These are phyloP conservation scores for Areca catechu DNA, from an alignment of 176 grass and related monocot species.

Conservation along the genomic window DNA sequence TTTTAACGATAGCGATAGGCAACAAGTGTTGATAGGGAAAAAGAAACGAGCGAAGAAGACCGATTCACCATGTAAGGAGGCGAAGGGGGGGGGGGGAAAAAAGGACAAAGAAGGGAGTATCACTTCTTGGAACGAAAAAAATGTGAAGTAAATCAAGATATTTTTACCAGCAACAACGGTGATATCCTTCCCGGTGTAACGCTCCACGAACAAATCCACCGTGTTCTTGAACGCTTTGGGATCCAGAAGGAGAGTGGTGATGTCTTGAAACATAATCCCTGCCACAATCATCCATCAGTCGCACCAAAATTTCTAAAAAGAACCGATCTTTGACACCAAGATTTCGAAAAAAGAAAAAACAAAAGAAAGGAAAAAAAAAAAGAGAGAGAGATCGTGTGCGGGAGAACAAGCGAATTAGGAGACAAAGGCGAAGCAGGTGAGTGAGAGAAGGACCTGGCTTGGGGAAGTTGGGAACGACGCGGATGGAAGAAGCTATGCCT, in stretches of 20 bases:
- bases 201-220: constrained; percentile 51
- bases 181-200: constrained; percentile 37
- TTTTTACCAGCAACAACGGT: constrained; percentile 42
- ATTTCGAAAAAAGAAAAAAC: not conserved
- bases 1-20: not conserved
- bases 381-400: not conserved
- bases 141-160: not conserved
- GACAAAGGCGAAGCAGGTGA: not conserved
- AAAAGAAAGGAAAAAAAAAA: not conserved
- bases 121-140: too few species aligned
- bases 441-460: constrained; percentile 29
- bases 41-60: too few species aligned
- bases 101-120: too few species aligned
- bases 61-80: too few species aligned
- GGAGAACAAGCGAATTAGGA: not conserved
- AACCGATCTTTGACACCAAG: not conserved
- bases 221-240: constrained; percentile 48
- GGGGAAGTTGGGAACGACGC: constrained; percentile 93
- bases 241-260: constrained; percentile 46
- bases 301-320: not conserved
- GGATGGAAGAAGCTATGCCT: constrained; percentile 67
- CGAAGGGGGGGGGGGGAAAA: too few species aligned
- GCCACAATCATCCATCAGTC: not conserved
- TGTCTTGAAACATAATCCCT: constrained; percentile 77
- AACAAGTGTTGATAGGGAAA: not conserved